Evolutionary conservation across 23 red algal genomes (phyloP), one percentile per base, ranked within the genome.

Genomic region (Gracilaria caudata): DNA sequence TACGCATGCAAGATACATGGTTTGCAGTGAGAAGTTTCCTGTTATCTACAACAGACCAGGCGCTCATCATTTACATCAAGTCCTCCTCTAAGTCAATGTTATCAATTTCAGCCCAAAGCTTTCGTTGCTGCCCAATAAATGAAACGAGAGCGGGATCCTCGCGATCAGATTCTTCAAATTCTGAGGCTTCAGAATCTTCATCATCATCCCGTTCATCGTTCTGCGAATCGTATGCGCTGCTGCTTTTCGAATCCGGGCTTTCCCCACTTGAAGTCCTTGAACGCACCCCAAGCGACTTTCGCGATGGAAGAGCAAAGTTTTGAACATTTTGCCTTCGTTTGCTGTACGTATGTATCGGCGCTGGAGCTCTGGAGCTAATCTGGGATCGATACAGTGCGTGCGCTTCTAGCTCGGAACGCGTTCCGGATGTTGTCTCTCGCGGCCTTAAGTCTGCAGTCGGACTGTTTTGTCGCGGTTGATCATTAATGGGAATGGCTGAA

Each of bases 91-190:
- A 40, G 45, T 78, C 72, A 56, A 87, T 51, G 16, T 29, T 40
- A 64, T 87, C 83, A 53, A 87, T 68, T 38, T 87, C 83, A 63
- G 41, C 72, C 83, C 83, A 87, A 11, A 87, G 29, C 33, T 53
- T 55, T 28, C 49, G 38, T 78, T 87, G 83, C 56, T 76, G 30
- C 47, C 41, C 54, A 11, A 77, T 77, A 57, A 87, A 87, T 6
- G 65, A 64, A 38, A 57, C 21, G 24, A 87, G 54, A 6, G 29
- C 78, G 7, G 49, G 29, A 40, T 51, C 49, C 30, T 81, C 61
- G 51, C 60, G 40, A 7, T 65, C 77, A 30, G 39, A 44, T 51
- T 90, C n/a, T 30, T 80, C 54, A 55, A 44, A 21, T 23, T 90
- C 78, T 51, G 59, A 51, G 32, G 68, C 55, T 24, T 51, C 53